Evolutionary conservation across 2,329 filamentous ascomycete genomes (phyloP), one percentile per base, ranked within the genome.

Genomic region (Aspergillus japonicus): DNA sequence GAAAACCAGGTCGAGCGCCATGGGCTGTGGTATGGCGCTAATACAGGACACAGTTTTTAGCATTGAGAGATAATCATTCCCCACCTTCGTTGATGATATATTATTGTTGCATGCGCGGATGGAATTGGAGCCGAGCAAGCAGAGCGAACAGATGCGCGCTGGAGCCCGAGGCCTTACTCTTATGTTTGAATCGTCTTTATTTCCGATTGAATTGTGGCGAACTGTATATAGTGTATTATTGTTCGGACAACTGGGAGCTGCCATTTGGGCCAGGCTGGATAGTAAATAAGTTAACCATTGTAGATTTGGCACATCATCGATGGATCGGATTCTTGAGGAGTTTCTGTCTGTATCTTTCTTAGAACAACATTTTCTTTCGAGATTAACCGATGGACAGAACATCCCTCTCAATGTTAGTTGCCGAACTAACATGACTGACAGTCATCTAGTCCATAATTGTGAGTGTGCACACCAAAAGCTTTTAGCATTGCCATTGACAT

Each of bases 161-260:
- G 39, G 39, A 44, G 39, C 39, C 14, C 6, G 39, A 44, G 39
- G 39, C 5, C 14, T 6, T 44, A 44, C 39, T 19, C 19, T 44
- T 44, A 7, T 19, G 39, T 19, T 35, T 16, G 48, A 31, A 50
- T 31, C 24, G 23, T 50, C 21, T 24, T 50, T 31, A 50, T n/a
- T 50, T 50, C 21, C 48, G 48, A 50, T 24, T 44, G 39, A 44
- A n/a, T 44, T 26, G 50, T 47, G 42, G 52, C n/a, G 52, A 54
- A 54, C 23, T 54, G 52, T 54, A 54, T 54, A 54, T 54, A 54
- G 35, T 54, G 52, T 55, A 55, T 55, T 55, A 55, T 55, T 55
- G 42, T 23, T 29, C 24, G 53, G 39, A 24, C 21, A 35, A 24
- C 35, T 44, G 39, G 47, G 29, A 29, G 26, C 42, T 35, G 53